These are phyloP conservation scores for Paratinospora sagittata DNA, from an alignment of 164 flowering plant species.

Conservation along the genomic window DNA sequence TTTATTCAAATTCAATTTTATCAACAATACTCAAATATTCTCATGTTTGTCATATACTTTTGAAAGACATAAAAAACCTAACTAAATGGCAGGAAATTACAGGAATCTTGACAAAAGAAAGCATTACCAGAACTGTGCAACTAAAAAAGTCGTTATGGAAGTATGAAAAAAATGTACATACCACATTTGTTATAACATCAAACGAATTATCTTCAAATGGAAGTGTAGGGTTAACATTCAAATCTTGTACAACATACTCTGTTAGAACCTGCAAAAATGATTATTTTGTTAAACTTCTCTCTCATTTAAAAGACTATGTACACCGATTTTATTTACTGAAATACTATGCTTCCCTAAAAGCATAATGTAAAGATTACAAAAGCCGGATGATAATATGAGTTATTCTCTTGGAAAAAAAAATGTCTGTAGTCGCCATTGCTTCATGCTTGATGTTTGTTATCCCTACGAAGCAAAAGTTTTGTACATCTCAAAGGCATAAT, in stretches of 20 bases:
- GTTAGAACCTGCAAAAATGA: constrained; percentile 59
- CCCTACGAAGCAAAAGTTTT: too few relatives aligned
- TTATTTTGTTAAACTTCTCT: not conserved
- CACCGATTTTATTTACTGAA: too few relatives aligned
- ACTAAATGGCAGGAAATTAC: not conserved
- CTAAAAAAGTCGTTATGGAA: not conserved
- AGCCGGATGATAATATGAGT: not conserved
- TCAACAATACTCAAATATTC: too few relatives aligned
- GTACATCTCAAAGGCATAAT: too few relatives aligned
- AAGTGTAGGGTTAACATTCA: constrained; percentile 74
- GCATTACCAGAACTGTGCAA: not conserved
- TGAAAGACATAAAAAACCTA: not conserved
- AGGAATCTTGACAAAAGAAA: not conserved
- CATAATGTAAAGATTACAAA: not conserved
- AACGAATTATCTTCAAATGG: constrained; percentile 83
- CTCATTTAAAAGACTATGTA: not conserved
- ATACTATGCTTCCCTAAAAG: not conserved
- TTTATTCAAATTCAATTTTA: too few relatives aligned
- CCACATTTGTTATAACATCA: constrained; percentile 90
- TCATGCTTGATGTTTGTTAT: too few relatives aligned
- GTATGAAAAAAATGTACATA: constrained; percentile 21
- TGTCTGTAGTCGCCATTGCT: too few relatives aligned
- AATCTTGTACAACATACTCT: constrained; percentile 80
- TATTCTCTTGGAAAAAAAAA: too few relatives aligned
- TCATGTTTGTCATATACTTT: too few relatives aligned